These are phyloP conservation scores for Alternaria rosae DNA, from an alignment of 2,329 filamentous ascomycete genomes.

Conservation along the genomic window DNA sequence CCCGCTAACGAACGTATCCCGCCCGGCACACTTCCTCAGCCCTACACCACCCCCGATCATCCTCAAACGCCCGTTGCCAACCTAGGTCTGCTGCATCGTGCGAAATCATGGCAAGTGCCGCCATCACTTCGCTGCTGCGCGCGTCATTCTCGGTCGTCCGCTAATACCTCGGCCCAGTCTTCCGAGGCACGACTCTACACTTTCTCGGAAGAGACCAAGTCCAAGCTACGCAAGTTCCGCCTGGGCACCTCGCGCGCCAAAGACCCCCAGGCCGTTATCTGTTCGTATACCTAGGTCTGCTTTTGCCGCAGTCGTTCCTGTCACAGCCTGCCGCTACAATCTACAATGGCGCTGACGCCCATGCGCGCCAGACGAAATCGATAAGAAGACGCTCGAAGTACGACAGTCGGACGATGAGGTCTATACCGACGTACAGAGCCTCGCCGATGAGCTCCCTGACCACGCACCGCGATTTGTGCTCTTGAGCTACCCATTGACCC, in stretches of 20 bases:
- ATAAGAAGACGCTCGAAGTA: constrained; percentile 90
- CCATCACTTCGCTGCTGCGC: neutral
- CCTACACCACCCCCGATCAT: constrained; percentile 20
- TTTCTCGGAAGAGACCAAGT: constrained; percentile 88
- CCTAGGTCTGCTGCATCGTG: neutral
- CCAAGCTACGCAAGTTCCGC: constrained; percentile 92
- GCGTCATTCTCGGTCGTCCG: neutral
- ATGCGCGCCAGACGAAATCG: constrained; percentile 75
- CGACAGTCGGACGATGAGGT: constrained; percentile 80
- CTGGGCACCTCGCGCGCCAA: constrained; percentile 87
- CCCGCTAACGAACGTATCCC: constrained; percentile 14
- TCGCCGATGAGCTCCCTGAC: constrained; percentile 90
- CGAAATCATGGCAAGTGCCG: constrained; percentile 29
- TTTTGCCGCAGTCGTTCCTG: constrained; percentile 5
- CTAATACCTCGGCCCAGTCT: constrained; percentile 49
- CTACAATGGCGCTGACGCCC: constrained; percentile 37
- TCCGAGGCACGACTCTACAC: constrained; percentile 92
- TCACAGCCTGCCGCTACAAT: neutral
- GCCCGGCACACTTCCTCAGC: constrained; percentile 25
- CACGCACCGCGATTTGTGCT: constrained; percentile 89
- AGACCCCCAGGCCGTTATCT: constrained; percentile 89
- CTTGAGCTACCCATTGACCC: constrained; percentile 86
- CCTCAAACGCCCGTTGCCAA: constrained; percentile 14
- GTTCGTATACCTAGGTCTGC: constrained; percentile 62
- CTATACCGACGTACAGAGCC: constrained; percentile 80